phyloP scores from a whole-genome alignment of 768 basidiomycete species.

The Boletus pseudopeckii region DNA sequence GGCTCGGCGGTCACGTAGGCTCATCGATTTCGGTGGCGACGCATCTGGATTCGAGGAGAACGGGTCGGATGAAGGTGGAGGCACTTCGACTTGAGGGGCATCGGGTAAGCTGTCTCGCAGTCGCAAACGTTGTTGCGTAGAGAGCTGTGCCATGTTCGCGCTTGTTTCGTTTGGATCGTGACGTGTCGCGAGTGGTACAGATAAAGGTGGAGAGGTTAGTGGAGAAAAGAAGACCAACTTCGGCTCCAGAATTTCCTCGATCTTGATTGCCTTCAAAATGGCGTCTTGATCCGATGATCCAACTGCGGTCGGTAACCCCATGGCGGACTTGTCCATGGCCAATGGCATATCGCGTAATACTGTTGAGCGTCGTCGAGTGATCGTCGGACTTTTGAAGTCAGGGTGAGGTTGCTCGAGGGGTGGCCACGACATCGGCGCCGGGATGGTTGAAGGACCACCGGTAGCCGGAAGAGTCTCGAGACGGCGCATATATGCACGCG shows the following conservation, averaged over 20 bases:
- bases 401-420: neutral
- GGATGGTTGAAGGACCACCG: neutral
- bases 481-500: constrained; percentile 14
- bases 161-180: neutral
- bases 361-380: neutral
- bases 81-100: neutral
- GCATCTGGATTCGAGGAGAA: neutral
- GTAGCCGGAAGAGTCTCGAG: neutral
- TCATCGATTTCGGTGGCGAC: constrained; percentile 28
- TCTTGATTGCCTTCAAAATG: constrained; percentile 14
- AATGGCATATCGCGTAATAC: neutral
- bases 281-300: neutral
- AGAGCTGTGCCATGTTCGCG: neutral
- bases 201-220: constrained; percentile 7
- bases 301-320: neutral
- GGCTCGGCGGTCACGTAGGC: constrained; percentile 30
- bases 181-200: neutral
- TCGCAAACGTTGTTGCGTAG: neutral
- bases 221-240: constrained; percentile 16
- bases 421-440: neutral
- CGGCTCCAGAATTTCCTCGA: constrained; percentile 13
- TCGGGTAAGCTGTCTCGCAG: neutral
- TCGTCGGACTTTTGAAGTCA: neutral
- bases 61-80: neutral
- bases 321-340: neutral